Conservation (phyloP, 2,329 filamentous ascomycete species). For the Aspergillus jensenii region DNA sequence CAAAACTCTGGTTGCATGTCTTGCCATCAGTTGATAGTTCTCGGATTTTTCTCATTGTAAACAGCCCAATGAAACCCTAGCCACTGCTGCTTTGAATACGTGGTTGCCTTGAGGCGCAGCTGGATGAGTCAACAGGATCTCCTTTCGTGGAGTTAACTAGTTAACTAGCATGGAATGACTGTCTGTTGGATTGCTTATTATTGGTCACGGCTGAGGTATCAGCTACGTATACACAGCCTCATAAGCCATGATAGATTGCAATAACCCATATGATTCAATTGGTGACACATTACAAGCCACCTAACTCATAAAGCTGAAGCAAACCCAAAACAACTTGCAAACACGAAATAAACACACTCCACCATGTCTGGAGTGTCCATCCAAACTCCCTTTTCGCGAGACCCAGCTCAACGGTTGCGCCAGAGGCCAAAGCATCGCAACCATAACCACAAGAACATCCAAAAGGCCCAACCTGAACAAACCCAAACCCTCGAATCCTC, state of each 20-base stretch:
- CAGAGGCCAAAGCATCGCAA: not conserved
- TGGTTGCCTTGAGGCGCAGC: not conserved
- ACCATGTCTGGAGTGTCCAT: not conserved
- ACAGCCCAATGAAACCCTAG: not conserved
- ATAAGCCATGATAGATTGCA: not conserved
- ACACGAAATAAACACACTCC: not conserved
- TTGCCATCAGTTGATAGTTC: too few relatives aligned
- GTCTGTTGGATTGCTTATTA: not conserved
- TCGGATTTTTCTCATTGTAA: too few relatives aligned
- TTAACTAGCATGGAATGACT: not conserved
- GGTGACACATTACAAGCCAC: not conserved
- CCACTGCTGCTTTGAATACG: not conserved
- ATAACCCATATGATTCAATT: not conserved
- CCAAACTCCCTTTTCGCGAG: not conserved
- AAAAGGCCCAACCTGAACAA: not conserved
- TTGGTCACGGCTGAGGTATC: not conserved
- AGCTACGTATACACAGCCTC: not conserved
- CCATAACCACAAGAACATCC: not conserved
- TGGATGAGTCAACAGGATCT: not conserved
- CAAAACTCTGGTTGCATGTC: too few relatives aligned
- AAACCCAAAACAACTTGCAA: not conserved
- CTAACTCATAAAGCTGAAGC: not conserved
- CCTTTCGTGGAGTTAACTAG: not conserved
- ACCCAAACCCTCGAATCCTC: not conserved
- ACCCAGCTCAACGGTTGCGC: not conserved